phyloP scores from a whole-genome alignment of 108 stramenopile genomes.

The Discostella stelligeroides region DNA sequence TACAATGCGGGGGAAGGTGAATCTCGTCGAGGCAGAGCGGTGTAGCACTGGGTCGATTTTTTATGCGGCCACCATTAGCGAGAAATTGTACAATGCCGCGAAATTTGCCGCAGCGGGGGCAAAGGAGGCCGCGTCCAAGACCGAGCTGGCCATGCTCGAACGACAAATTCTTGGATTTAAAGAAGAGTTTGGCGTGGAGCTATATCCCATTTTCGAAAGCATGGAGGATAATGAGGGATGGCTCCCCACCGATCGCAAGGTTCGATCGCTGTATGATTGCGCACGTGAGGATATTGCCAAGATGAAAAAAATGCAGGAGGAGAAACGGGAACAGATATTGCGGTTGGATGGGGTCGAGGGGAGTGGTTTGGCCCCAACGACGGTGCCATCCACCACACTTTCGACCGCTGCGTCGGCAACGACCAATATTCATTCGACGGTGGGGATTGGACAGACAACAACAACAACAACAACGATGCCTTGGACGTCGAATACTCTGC shows the following conservation, averaged over 20 bases:
- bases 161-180: constrained; percentile 67
- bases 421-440: constrained; percentile 24
- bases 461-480: not conserved
- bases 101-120: constrained; percentile 66
- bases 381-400: constrained; percentile 9
- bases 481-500: constrained; percentile 21
- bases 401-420: constrained; percentile 18
- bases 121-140: constrained; percentile 69
- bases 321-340: constrained; percentile 45
- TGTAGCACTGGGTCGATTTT: constrained; percentile 59
- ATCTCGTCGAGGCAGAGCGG: constrained; percentile 59
- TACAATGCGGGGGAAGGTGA: constrained; percentile 60
- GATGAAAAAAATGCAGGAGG: constrained; percentile 50
- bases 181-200: constrained; percentile 71
- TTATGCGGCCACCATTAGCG: constrained; percentile 58
- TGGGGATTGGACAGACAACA: constrained; percentile 11
- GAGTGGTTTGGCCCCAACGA: constrained; percentile 8
- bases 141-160: constrained; percentile 69
- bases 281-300: constrained; percentile 61
- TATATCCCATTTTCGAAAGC: constrained; percentile 60
- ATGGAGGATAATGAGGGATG: constrained; percentile 79
- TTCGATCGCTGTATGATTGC: constrained; percentile 74
- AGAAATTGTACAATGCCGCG: constrained; percentile 72
- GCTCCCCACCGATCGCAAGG: constrained; percentile 80
- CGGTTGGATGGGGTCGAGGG: constrained; percentile 36